Conservation (phyloP, 768 basidiomycete species). For the Russula virescens region DNA sequence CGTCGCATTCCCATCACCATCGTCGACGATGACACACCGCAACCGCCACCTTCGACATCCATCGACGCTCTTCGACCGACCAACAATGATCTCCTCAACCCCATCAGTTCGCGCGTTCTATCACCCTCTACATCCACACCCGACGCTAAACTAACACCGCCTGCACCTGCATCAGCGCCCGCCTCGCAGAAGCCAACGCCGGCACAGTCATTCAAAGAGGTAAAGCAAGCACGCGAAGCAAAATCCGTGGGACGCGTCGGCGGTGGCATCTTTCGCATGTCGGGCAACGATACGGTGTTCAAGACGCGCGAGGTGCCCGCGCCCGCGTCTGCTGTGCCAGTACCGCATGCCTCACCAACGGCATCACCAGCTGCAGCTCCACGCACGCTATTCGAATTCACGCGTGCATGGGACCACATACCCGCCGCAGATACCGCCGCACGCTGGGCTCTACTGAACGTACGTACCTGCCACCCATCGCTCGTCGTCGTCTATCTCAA, state of each 20-base stretch:
- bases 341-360: conserved; percentile 6
- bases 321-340: background rate
- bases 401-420: conserved; percentile 48
- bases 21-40: conserved; percentile 34
- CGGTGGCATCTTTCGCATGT: conserved; percentile 66
- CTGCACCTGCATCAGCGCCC: conserved; percentile 19
- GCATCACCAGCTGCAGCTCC: conserved; percentile 5
- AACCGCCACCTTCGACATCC: conserved; percentile 4
- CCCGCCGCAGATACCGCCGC: conserved; percentile 33
- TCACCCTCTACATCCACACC: background rate
- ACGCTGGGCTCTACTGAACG: conserved; percentile 55
- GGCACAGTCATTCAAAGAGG: conserved; percentile 52
- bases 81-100: conserved; percentile 18
- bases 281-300: conserved; percentile 58
- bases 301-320: conserved; percentile 28
- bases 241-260: conserved; percentile 41
- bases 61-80: background rate
- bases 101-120: conserved; percentile 20
- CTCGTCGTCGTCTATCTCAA: background rate
- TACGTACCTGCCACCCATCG: conserved; percentile 30
- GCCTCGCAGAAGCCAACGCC: conserved; percentile 20
- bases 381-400: conserved; percentile 51
- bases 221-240: conserved; percentile 49
- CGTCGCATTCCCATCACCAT: conserved; percentile 62
- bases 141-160: conserved; percentile 2